Percentiles rank a stretch among this genome's conserved stretches.
Conservation (phyloP, 2,329 filamentous ascomycete genomes). For the Ascochyta viciae-villosae region DNA sequence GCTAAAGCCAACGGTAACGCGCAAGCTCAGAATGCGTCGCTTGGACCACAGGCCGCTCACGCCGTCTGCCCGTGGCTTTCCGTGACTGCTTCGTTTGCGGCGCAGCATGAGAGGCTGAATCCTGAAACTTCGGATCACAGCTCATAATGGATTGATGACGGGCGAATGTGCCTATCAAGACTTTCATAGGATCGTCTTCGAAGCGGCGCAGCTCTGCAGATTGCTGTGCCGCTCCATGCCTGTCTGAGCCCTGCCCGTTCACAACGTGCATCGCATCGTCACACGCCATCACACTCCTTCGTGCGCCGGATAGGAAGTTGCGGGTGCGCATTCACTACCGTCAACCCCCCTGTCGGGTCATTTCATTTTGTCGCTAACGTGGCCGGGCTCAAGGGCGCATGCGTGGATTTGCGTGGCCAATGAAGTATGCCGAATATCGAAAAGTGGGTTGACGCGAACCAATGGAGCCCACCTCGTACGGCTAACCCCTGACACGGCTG, state of each 20-base stretch:
- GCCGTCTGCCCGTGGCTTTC: conserved; percentile 24
- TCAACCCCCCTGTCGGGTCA: conserved; percentile 30
- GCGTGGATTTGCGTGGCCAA: conserved; percentile 33
- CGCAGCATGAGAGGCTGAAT: conserved; percentile 25
- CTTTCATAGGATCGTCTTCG: conserved; percentile 22
- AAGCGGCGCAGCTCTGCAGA: conserved; percentile 23
- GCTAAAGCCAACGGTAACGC: conserved; percentile 34
- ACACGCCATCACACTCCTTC: conserved; percentile 29
- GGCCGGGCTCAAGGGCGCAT: conserved; percentile 31
- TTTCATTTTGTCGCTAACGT: conserved; percentile 35
- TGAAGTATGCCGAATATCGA: conserved; percentile 9
- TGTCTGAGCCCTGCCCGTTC: conserved; percentile 6
- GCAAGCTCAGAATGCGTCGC: conserved; percentile 25
- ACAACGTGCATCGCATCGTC: conserved; percentile 25
- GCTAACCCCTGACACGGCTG: conserved; percentile 28
- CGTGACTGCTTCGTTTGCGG: conserved; percentile 25
- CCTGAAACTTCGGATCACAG: conserved; percentile 38
- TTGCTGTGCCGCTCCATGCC: conserved; percentile 19
- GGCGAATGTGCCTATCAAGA: conserved; percentile 19
- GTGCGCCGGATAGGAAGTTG: conserved; percentile 18
- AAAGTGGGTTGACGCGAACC: conserved; percentile 19
- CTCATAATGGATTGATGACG: conserved; percentile 17
- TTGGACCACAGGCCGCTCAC: conserved; percentile 32
- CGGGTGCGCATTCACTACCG: conserved; percentile 11
- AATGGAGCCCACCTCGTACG: conserved; percentile 18